Percentiles rank a stretch among this genome's conserved stretches.
These are phyloP conservation scores for Phaeoacremonium minimum DNA, from an alignment of 2,329 filamentous ascomycete species.

Conservation along the genomic window DNA sequence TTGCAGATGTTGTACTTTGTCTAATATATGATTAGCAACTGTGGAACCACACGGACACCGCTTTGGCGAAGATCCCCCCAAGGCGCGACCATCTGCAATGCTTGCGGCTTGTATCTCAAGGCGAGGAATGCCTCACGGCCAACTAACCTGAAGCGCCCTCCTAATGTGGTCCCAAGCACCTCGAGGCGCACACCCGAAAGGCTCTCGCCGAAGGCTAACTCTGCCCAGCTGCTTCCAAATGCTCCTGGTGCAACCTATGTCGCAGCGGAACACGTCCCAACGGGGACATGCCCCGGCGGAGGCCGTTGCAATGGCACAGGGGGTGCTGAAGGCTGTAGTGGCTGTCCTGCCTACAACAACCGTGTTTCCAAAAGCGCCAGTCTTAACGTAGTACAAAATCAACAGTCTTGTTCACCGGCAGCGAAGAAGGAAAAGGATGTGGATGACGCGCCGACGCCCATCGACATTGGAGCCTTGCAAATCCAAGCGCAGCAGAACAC, in stretches of 20 bases:
- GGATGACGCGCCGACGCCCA: slow-evolving; percentile 35
- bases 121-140: slow-evolving; percentile 88
- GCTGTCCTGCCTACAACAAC: slow-evolving; percentile 97
- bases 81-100: slow-evolving; percentile 95
- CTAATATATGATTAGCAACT: slow-evolving; percentile 80
- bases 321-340: slow-evolving; percentile 89
- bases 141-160: slow-evolving; percentile 80
- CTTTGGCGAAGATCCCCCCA: slow-evolving; percentile 91
- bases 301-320: slow-evolving; percentile 95
- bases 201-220: slow-evolving; percentile 28
- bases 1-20: slow-evolving; percentile 14
- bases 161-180: slow-evolving; percentile 41
- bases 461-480: slow-evolving; percentile 45
- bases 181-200: slow-evolving; percentile 38
- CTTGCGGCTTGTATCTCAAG: slow-evolving; percentile 91
- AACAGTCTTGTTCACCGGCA: slow-evolving; percentile 20
- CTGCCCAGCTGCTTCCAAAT: slow-evolving; percentile 31
- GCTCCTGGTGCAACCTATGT: slow-evolving; percentile 65
- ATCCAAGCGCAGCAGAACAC: slow-evolving; percentile 40
- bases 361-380: slow-evolving; percentile 83
- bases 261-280: slow-evolving; percentile 66
- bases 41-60: slow-evolving; percentile 87
- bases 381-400: slow-evolving; percentile 53
- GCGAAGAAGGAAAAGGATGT: slow-evolving; percentile 15
- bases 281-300: slow-evolving; percentile 91